Base-by-base conservation (phyloP, 805 yeast species). In the Blastobotrys muscicola region DNA sequence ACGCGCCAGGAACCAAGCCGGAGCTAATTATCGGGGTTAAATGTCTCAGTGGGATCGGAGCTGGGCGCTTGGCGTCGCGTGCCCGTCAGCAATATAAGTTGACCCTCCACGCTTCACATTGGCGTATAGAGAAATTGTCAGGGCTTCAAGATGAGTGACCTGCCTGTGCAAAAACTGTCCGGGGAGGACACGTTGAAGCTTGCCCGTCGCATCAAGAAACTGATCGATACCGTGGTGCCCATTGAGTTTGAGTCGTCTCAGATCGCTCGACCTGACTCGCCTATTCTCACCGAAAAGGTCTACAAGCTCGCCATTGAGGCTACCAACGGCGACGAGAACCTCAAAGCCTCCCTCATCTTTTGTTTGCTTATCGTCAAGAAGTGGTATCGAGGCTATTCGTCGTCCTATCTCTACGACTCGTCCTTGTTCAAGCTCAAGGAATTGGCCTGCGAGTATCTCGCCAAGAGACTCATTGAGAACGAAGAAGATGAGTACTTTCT, bases 261-360 rank as follows among this genome's bases (percentile, higher is more conserved):
- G 2, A 72, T 85, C 37, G 64, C 75, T 4, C 61, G 70, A 8
- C 75, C 78, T 4, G 77, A 75, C 43, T 77, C 85, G 0, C 70
- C 78, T 1, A 70, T 83, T 33, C 60, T 85, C 44, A 80, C 75
- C 48, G 67, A 68, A 2, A 67, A 69, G 12, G 83, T 83, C 2
- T 58, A 82, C n/a, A 58, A 68, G 10, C 68, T 85, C 46, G 82
- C 78, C 2, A 68, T 74, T 43, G 72, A 70, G 26, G 92, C 94
- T 4, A 94, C 94, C 13, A 94, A 94, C 8, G 95, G 94, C 14
- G 68, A 68, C 39, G 85, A 85, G 4, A 62, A 74, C 38, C 83
- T 82, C 2, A 73, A 81, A 43, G 79, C 87, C 0, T 43, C 77
- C 16, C 59, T 85, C 38, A 70, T 85, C 0, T 86, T 82, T 60